Evolutionary conservation across 805 yeast genomes (phyloP), one percentile per base, ranked within the genome.

Genomic region (Yarrowia sp.): DNA sequence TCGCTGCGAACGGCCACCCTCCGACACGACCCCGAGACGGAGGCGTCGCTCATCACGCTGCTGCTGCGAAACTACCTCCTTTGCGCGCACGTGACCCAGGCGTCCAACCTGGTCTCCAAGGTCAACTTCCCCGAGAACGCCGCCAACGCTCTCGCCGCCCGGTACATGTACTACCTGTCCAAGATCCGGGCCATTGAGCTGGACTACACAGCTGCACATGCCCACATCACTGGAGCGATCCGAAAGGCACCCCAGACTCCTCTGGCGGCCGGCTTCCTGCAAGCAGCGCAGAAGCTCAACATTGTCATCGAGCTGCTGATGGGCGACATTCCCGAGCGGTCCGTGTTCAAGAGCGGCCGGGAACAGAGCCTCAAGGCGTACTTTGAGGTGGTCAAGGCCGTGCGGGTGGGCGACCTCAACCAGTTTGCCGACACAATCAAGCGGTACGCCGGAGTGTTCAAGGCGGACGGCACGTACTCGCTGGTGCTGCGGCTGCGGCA

Each of bases 311-410:
- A 95, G 78, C 81, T 95, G 73, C 84, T 95, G 71, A 92, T 93
- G 85, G 99, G 99, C 66, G 99, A 95, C 71, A 88, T 95, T 69
- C 99, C 99, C 15, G 97, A 91, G 71, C 81, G 96, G 69, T 82
- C 91, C 57, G 83, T 84, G 41, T 95, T 95, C 81, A 84, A 85
- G 70, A 48, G 45, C 32, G 88, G 89, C 72, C 78, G 84, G 14
- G 77, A 79, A 51, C 78, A 86, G 71, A 85, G 84, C 68, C 81
- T 92, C 67, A 82, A 80, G 67, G 97, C 98, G 36, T 95, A 95
- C 74, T 86, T 89, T 69, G 88, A 87, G 66, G 88, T 95, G 48
- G 88, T 97, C 17, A 86, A 89, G 71, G 97, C 98, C 17, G 99
- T 95, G 17, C 88, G 93, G 73, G 80, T 86, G 39, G 99, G 99